Base-by-base conservation (phyloP, 441 rosid species). In the Pelargonium cotyledonis region DNA sequence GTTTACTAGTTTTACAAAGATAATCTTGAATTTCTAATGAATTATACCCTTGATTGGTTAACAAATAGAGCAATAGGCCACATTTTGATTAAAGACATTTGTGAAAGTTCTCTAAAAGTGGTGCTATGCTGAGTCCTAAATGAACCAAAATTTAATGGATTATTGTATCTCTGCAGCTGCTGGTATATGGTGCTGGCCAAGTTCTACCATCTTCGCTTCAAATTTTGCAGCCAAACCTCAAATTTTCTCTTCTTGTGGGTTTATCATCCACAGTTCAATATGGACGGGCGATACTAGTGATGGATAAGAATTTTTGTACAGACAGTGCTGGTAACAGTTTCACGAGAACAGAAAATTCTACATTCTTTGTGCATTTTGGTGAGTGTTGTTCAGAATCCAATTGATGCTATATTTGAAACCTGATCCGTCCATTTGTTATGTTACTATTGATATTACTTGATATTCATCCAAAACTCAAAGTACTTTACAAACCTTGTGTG, bases 121-220 rank as follows among this genome's bases (percentile, higher is more conserved):
- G 10, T 40, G 43, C 10, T 40, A 40, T 40, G 43, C 43, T 40
- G 1, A 40, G 9, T 8, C 43, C 2, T 40, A 61, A 46, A 21
- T n/a, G 5, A 35, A 35, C 16, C 16, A 23, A 55, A 55, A 70
- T 19, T 66, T 70, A 26, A 63, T 18, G 65, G 70, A 68, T 66
- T 65, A 31, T 55, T 60, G 21, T 72, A 57, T 73, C 70, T 63
- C 78, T 77, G 72, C 93, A 93, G 98, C 87, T 93, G 76, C 84
- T 89, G 70, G 96, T 90, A 60, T 93, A 91, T 66, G 98, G 97
- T 55, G 80, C 88, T 70, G 99, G 94, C 77, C 82, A 89, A 83
- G 89, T 91, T 40, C 77, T 91, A 66, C 96, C 99, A 29, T 85
- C 96, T 67, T 88, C 97, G 0, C 40, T 91, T 44, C 71, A 81